phyloP scores from a whole-genome alignment of 148 eudicot genomes.

The Drosera capensis region DNA sequence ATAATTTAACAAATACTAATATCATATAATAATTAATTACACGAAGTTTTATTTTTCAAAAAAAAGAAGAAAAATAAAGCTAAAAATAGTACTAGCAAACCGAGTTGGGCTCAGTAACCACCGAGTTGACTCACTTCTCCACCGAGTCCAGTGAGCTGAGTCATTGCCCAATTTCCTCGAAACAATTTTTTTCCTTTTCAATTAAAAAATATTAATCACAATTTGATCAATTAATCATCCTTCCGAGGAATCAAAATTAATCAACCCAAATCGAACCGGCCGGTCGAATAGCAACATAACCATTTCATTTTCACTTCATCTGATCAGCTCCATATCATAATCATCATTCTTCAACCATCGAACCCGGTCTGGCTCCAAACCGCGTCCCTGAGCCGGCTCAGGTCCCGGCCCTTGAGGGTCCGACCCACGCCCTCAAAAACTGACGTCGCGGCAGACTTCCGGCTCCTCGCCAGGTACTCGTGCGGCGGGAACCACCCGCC shows the following conservation, averaged over 20 bases:
- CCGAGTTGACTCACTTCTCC: neutral
- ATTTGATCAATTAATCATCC: neutral
- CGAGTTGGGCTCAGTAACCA: neutral
- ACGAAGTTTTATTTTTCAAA: no score
- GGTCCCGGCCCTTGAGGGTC: constrained; percentile 83
- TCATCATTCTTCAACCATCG: constrained; percentile 56
- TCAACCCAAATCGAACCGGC: neutral
- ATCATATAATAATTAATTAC: no score
- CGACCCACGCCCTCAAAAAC: constrained; percentile 84
- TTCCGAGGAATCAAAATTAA: neutral
- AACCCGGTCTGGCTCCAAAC: constrained; percentile 96
- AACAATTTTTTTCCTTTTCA: neutral
- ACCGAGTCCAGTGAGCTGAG: constrained; percentile 1
- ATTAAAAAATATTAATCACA: no score
- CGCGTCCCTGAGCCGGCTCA: constrained; percentile 85
- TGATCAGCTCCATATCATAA: no score
- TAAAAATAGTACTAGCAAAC: no score
- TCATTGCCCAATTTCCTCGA: neutral
- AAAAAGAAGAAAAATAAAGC: no score
- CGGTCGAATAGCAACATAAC: neutral
- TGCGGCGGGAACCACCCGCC: constrained; percentile 62
- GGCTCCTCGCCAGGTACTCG: constrained; percentile 62
- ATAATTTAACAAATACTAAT: no score
- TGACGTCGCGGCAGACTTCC: constrained; percentile 43
- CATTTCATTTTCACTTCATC: no score